Evolutionary conservation across 192 early-diverging fungal genomes (phyloP), one percentile per base, ranked within the genome.

Genomic region (Chytriomyces sp.): DNA sequence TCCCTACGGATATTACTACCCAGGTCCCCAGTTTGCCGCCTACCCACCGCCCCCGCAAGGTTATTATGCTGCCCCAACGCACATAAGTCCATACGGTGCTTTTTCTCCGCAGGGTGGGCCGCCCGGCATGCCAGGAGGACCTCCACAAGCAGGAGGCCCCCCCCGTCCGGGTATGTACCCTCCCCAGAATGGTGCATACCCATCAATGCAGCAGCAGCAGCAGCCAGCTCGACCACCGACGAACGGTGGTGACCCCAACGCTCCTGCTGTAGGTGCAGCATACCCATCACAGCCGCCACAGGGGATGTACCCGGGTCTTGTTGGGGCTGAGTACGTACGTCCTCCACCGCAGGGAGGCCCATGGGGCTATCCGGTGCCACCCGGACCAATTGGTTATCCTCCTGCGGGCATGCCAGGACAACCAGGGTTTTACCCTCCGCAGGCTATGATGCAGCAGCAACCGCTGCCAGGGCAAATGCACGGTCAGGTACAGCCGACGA

Each of bases 1-100:
- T n/a, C 69, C 69, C 14, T 71, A 71, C 57, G 62, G 62, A 19
- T 64, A 64, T 28, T 49, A 49, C 44, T 49, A 49, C 44, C 17
- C 17, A 49, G 44, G 44, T n/a, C 44, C 44, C 14, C n/a, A n/a
- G n/a, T 49, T n/a, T 49, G 44, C 17, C 2, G 44, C 44, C 17
- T 49, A 49, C 3, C 44, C 44, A 49, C 44, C 44, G 14, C 69
- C 69, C 10, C 69, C 69, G 19, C 55, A 59, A 39, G 69, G 69
- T 30, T 59, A 68, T 33, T 57, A 68, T 53, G 65, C 30, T 55
- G 25, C 41, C 7, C 66, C 66, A 31, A 26, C 52, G n/a, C 10
- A 10, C 33, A 4, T 25, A 37, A 10, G 36, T 28, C 53, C 44
- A 12, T n/a, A 28, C 22, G 52, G n/a, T 57, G 28, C 26, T 37